Evolutionary conservation across 2,329 filamentous ascomycete genomes (phyloP).

Genomic region (Epicoccum nigrum): DNA sequence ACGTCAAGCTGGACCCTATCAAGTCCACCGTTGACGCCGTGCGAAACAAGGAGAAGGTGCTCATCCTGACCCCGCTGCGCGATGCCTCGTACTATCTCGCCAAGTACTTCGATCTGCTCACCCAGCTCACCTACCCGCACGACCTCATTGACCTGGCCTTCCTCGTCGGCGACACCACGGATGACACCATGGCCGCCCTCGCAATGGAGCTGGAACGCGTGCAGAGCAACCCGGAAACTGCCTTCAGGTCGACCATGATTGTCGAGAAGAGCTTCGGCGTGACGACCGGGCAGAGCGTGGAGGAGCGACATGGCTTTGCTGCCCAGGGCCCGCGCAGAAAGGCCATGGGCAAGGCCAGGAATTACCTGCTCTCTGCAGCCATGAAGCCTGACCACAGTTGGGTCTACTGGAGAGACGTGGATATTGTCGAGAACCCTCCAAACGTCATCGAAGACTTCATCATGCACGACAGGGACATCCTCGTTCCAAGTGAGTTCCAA

Average conservation of each 20-base stretch:
- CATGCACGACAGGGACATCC: conserved; percentile 87
- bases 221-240: conserved; percentile 77
- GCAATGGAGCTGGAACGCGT: conserved; percentile 85
- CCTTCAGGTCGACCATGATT: conserved; percentile 84
- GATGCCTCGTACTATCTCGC: conserved; percentile 82
- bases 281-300: conserved; percentile 75
- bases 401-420: conserved; percentile 98
- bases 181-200: conserved; percentile 89
- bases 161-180: conserved; percentile 86
- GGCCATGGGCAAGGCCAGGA: conserved; percentile 86
- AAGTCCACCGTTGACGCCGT: conserved; percentile 79
- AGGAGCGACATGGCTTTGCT: conserved; percentile 82
- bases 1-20: conserved; percentile 84
- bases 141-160: conserved; percentile 94
- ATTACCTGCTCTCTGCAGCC: conserved; percentile 84
- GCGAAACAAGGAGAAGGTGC: conserved; percentile 81
- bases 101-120: conserved; percentile 92
- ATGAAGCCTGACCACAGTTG: conserved; percentile 94
- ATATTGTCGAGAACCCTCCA: conserved; percentile 88
- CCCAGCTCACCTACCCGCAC: conserved; percentile 90
- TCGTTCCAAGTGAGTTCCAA: conserved; percentile 82
- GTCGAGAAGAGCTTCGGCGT: conserved; percentile 91
- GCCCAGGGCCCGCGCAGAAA: conserved; percentile 90
- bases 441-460: conserved; percentile 94
- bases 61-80: conserved; percentile 91